Conservation (phyloP, 1,139 yeast genomes). For the Yamadazyma jaroonii region DNA sequence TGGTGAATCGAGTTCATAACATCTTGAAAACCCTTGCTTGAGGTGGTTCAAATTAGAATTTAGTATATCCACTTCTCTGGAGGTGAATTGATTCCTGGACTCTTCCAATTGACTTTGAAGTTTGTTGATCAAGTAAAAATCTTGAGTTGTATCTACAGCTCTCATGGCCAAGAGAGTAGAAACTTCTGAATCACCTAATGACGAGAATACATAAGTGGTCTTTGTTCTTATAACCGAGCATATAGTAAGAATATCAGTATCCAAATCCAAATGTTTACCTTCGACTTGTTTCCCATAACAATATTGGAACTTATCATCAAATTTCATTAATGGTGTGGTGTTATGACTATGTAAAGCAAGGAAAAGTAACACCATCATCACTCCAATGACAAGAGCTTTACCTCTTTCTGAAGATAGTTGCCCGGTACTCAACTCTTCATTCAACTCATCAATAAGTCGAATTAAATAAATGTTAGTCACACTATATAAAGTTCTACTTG, state of each 20-base stretch:
- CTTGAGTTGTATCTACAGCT: too few species aligned
- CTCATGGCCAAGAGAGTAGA: constrained; percentile 1
- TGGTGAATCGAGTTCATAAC: constrained; percentile 13
- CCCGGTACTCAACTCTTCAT: constrained; percentile 5
- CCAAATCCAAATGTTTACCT: constrained; percentile 7
- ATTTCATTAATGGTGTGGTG: constrained; percentile 26
- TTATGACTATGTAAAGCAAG: constrained; percentile 31
- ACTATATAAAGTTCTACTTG: constrained; percentile 6
- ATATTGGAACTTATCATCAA: constrained; percentile 16
- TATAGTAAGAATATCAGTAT: constrained; percentile 11
- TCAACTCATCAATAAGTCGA: neutral
- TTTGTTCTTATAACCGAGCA: constrained; percentile 1
- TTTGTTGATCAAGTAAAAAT: too few species aligned
- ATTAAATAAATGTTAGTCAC: constrained; percentile 15
- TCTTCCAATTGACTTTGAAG: too few species aligned
- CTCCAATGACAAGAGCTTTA: constrained; percentile 16
- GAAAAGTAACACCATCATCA: constrained; percentile 24
- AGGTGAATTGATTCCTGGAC: too few species aligned
- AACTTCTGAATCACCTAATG: constrained; percentile 4
- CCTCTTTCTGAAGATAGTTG: constrained; percentile 6
- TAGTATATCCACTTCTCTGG: too few species aligned
- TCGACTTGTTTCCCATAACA: constrained; percentile 20
- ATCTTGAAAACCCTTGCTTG: too few species aligned
- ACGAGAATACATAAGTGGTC: constrained; percentile 1
- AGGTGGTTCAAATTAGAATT: too few species aligned